Percentiles rank a stretch among this genome's conserved stretches.
phyloP scores from a whole-genome alignment of 768 basidiomycete genomes.

The Pleurotus eryngii region DNA sequence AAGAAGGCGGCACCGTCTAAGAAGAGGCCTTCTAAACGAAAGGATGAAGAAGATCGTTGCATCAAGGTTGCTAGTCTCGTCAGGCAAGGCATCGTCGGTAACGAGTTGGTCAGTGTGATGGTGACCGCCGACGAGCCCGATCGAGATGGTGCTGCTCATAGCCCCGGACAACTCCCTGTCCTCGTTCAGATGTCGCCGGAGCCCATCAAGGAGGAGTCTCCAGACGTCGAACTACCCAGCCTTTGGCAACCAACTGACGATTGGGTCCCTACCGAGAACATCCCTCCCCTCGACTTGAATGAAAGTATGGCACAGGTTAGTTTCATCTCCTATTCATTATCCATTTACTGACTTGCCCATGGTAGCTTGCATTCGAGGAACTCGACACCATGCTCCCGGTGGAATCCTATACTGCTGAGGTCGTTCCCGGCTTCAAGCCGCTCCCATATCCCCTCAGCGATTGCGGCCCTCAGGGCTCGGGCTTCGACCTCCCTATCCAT shows the following conservation, averaged over 20 bases:
- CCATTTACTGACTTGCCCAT: background rate
- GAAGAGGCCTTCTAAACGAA: constrained; percentile 51
- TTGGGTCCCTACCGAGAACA: background rate
- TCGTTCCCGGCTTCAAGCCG: background rate
- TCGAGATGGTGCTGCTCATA: constrained; percentile 4
- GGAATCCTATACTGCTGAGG: background rate
- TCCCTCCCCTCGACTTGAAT: background rate
- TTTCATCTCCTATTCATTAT: background rate
- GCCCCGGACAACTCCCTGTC: background rate
- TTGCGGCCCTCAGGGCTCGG: background rate
- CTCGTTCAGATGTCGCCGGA: constrained; percentile 3
- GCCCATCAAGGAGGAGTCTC: constrained; percentile 2
- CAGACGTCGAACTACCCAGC: background rate
- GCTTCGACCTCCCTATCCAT: background rate
- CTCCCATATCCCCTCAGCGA: background rate
- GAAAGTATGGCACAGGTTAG: background rate
- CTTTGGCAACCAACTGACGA: background rate
- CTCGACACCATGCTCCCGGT: background rate
- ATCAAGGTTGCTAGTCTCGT: constrained; percentile 47
- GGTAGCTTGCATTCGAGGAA: background rate
- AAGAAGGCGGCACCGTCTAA: constrained; percentile 43
- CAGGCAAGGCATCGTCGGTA: constrained; percentile 46
- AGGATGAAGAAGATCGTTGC: constrained; percentile 47
- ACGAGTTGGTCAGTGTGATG: constrained; percentile 44
- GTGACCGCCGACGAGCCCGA: constrained; percentile 22